Conservation (phyloP, 164 flowering plant genomes). For the Akebia trifoliata region DNA sequence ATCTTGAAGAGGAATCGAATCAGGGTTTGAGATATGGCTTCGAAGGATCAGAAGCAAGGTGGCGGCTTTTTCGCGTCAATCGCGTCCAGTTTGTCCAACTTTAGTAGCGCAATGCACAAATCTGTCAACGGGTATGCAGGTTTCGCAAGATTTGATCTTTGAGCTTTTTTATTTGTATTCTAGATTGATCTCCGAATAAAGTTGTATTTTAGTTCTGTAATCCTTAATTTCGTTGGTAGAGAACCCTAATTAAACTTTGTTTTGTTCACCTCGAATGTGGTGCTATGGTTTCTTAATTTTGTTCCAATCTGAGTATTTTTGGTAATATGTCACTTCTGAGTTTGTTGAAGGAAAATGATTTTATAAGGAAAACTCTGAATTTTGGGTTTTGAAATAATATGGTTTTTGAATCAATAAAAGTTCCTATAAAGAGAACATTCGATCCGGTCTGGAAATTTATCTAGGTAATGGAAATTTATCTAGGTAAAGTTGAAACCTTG, state of each 20-base stretch:
- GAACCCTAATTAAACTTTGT: not conserved
- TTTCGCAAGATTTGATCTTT: not conserved
- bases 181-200: not conserved
- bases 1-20: not conserved
- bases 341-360: too few relatives aligned
- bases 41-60: conserved; percentile 41
- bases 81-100: conserved; percentile 32
- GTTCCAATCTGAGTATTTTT: too few relatives aligned
- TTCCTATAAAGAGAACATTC: too few relatives aligned
- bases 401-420: too few relatives aligned
- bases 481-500: too few relatives aligned
- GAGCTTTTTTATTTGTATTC: not conserved
- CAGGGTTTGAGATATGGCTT: conserved; percentile 33
- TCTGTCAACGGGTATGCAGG: conserved; percentile 42
- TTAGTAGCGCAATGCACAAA: conserved; percentile 43
- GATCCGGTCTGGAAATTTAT: too few relatives aligned
- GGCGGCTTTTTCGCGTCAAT: conserved; percentile 51
- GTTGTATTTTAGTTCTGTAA: not conserved
- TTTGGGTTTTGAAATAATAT: too few relatives aligned
- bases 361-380: too few relatives aligned
- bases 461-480: too few relatives aligned
- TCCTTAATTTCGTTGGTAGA: not conserved
- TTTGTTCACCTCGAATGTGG: too few relatives aligned
- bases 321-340: too few relatives aligned
- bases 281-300: too few relatives aligned